These are phyloP conservation scores for Primulina eburnea DNA, from an alignment of 257 asterid species.

Conservation along the genomic window DNA sequence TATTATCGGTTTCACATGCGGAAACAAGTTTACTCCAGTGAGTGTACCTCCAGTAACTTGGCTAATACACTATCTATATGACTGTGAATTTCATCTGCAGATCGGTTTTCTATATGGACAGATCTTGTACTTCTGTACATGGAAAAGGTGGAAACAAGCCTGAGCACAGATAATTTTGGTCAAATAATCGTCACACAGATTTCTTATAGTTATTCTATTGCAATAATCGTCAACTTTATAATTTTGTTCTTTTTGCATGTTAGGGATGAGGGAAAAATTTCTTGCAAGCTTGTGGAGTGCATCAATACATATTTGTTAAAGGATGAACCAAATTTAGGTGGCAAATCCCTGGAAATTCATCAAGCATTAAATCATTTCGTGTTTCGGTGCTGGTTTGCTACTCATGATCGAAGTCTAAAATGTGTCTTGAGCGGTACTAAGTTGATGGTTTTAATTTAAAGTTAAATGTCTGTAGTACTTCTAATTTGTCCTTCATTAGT, in stretches of 20 bases:
- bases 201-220: conserved; percentile 18
- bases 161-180: no score
- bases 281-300: conserved; percentile 88
- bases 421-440: conserved; percentile 37
- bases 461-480: conserved; percentile 15
- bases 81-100: no score
- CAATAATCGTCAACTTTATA: conserved; percentile 21
- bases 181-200: no score
- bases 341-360: conserved; percentile 76
- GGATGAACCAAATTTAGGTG: conserved; percentile 92
- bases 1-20: no score
- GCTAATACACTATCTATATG: no score
- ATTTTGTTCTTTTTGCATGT: conserved; percentile 25
- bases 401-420: conserved; percentile 74
- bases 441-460: conserved; percentile 17
- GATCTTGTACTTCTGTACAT: no score
- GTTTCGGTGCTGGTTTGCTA: conserved; percentile 73
- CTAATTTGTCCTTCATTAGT: conserved; percentile 28
- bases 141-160: no score
- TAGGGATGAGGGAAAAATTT: conserved; percentile 87
- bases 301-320: conserved; percentile 65
- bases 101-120: no score
- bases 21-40: no score
- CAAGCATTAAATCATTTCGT: conserved; percentile 69
- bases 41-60: no score